Evolutionary conservation across 805 yeast genomes (phyloP).

Genomic region (Cyberlindnera mrakii): DNA sequence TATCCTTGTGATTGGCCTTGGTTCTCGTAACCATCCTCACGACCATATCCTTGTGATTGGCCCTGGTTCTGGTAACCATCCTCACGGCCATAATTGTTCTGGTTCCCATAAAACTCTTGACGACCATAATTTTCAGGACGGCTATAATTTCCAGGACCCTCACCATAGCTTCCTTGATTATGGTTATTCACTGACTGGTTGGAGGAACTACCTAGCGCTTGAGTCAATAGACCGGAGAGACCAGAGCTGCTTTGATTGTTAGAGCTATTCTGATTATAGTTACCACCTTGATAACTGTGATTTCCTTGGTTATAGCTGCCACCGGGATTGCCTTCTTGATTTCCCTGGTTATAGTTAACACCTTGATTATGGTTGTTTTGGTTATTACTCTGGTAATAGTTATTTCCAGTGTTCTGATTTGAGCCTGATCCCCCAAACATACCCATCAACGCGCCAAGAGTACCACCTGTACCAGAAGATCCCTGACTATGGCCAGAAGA

Average conservation of each 20-base stretch:
- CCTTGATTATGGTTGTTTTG: not conserved
- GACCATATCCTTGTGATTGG: conserved; percentile 1
- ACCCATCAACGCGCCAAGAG: conserved; percentile 2
- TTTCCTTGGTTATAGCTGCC: not conserved
- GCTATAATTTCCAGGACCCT: not conserved
- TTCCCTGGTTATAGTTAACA: conserved; percentile 2
- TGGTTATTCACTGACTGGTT: not conserved
- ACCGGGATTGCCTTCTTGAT: not conserved
- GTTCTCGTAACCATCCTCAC: not conserved
- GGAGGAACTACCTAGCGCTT: conserved; percentile 9
- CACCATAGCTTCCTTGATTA: not conserved
- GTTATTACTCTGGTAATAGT: not conserved
- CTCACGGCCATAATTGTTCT: conserved; percentile 2
- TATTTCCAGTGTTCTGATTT: not conserved
- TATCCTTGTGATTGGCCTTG: conserved; percentile 2
- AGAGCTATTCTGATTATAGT: not conserved
- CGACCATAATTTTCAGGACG: not conserved
- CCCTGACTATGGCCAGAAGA: not conserved
- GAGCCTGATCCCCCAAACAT: not conserved
- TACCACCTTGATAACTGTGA: not conserved
- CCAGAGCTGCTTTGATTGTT: conserved; percentile 4
- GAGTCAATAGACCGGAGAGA: conserved; percentile 8
- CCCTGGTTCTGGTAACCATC: not conserved
- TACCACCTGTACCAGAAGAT: not conserved
- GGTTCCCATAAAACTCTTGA: not conserved